Evolutionary conservation across 1,139 yeast species (phyloP).

Genomic region (Spencermartinsiella ligniputridi): DNA sequence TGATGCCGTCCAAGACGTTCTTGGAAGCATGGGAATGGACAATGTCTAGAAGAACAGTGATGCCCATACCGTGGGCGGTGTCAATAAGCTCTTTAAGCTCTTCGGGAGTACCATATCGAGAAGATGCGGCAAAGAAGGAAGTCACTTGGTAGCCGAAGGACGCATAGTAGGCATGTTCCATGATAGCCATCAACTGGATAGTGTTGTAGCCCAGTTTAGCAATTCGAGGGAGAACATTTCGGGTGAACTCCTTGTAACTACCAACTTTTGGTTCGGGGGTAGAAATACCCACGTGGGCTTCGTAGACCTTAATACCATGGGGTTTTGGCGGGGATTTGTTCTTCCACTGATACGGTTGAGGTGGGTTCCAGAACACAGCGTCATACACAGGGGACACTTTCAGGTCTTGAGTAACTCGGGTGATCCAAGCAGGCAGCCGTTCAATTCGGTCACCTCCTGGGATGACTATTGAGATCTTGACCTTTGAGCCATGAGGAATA

Average conservation of each 20-base stretch:
- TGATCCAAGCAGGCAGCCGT: conserved; percentile 86
- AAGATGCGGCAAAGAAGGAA: conserved; percentile 82
- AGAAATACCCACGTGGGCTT: conserved; percentile 95
- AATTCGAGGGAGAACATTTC: conserved; percentile 76
- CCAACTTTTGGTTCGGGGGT: conserved; percentile 85
- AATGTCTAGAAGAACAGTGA: conserved; percentile 81
- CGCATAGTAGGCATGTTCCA: conserved; percentile 99
- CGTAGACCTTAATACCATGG: conserved; percentile 73
- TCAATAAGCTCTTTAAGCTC: conserved; percentile 87
- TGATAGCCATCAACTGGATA: conserved; percentile 93
- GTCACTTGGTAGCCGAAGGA: conserved; percentile 96
- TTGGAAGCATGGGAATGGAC: conserved; percentile 96
- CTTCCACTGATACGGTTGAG: conserved; percentile 53
- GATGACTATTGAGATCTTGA: conserved; percentile 65
- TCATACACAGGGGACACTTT: conserved; percentile 60
- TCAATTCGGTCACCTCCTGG: conserved; percentile 69
- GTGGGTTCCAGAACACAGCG: conserved; percentile 91
- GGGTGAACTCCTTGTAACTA: conserved; percentile 77
- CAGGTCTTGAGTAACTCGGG: conserved; percentile 67
- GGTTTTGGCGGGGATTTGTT: conserved; percentile 54
- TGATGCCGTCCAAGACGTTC: conserved; percentile 89
- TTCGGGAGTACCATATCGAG: conserved; percentile 92
- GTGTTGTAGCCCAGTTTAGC: conserved; percentile 84
- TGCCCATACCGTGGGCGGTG: conserved; percentile 84
- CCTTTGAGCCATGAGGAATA: conserved; percentile 74